Percentiles rank a stretch among this genome's conserved stretches.
phyloP scores from a whole-genome alignment of 1,284 basidiomycete species.

The Vanrija sp. region DNA sequence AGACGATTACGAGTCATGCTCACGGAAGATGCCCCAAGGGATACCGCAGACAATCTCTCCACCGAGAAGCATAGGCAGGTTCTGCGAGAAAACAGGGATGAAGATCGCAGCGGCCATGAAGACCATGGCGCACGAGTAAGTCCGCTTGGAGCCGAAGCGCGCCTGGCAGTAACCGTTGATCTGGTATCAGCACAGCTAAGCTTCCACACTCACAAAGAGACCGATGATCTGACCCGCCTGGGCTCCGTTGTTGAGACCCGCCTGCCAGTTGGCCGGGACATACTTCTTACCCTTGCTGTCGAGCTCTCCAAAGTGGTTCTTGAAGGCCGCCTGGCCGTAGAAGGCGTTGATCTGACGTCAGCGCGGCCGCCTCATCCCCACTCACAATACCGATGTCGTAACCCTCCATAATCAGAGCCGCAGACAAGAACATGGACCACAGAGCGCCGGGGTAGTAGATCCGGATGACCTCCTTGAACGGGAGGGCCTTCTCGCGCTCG shows the following conservation, averaged over 20 bases:
- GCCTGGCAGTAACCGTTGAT: slow-evolving; percentile 35
- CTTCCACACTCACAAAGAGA: not conserved
- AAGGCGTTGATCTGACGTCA: slow-evolving; percentile 7
- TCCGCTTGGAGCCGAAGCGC: slow-evolving; percentile 38
- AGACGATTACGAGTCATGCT: too few species aligned
- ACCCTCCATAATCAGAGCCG: slow-evolving; percentile 31
- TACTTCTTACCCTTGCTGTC: not conserved
- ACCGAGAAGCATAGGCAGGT: slow-evolving; percentile 42
- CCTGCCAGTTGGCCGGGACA: slow-evolving; percentile 51
- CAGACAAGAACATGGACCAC: slow-evolving; percentile 26
- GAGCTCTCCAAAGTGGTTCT: slow-evolving; percentile 3
- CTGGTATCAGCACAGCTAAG: too few species aligned
- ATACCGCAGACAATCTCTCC: slow-evolving; percentile 15
- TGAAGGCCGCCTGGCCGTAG: slow-evolving; percentile 8
- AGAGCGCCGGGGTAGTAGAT: slow-evolving; percentile 23
- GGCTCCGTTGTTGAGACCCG: slow-evolving; percentile 43
- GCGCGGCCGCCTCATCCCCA: too few species aligned
- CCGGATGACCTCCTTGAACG: slow-evolving; percentile 17
- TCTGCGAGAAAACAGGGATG: slow-evolving; percentile 46
- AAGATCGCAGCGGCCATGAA: slow-evolving; percentile 42
- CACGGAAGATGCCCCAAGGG: slow-evolving; percentile 33
- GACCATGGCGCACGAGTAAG: slow-evolving; percentile 36
- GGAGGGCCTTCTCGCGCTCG: not conserved
- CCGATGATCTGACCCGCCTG: slow-evolving; percentile 31
- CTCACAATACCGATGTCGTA: not conserved